Evolutionary conservation across 2,329 filamentous ascomycete species (phyloP).

Genomic region (Hypoxylon sp.): DNA sequence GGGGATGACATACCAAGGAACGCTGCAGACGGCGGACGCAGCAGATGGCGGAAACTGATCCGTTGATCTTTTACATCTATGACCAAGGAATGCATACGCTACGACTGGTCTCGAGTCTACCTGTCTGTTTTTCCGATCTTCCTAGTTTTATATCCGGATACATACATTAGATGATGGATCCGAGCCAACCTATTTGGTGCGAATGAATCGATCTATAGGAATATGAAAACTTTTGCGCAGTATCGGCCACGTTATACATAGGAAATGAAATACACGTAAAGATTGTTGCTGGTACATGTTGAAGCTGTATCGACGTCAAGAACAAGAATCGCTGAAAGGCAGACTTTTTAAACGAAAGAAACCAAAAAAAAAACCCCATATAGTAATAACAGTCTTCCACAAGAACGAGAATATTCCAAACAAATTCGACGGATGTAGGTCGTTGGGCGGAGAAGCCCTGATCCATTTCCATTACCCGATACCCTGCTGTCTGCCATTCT

Average conservation of each 20-base stretch:
- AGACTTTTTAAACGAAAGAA: background rate
- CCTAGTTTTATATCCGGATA: background rate
- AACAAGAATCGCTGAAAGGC: background rate
- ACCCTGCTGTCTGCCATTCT: background rate
- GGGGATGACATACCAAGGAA: slow-evolving; percentile 45
- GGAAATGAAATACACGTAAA: slow-evolving; percentile 16
- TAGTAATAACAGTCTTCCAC: background rate
- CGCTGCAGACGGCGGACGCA: slow-evolving; percentile 11
- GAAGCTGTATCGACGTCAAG: background rate
- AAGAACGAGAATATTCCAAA: background rate
- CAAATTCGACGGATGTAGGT: background rate
- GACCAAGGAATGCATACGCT: background rate
- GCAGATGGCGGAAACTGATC: slow-evolving; percentile 36
- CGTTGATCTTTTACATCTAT: slow-evolving; percentile 16
- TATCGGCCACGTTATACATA: background rate
- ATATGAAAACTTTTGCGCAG: background rate
- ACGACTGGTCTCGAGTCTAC: background rate
- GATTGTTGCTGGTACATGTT: background rate
- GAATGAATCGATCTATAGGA: background rate
- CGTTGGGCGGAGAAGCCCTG: background rate
- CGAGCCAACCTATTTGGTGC: background rate
- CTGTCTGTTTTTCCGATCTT: background rate
- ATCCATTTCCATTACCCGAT: background rate
- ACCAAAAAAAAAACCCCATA: background rate
- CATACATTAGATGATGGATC: background rate